Evolutionary conservation across 306 rosid genomes (phyloP).

Genomic region (Gillenia trifoliata): DNA sequence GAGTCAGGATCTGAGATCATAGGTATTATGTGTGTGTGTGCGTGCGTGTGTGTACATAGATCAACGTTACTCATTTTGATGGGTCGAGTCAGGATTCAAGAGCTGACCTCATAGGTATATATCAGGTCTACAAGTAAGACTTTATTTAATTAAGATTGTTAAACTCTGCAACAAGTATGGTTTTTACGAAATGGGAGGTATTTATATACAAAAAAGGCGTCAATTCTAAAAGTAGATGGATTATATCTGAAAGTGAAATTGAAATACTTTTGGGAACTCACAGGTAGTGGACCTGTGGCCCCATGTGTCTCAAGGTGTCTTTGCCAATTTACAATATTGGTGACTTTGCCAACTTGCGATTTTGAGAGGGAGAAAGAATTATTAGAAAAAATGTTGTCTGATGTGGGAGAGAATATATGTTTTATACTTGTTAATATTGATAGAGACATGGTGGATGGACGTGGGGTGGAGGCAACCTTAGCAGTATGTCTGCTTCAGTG

Average conservation of each 20-base stretch:
- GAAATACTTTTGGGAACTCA: background rate
- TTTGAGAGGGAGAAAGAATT: background rate
- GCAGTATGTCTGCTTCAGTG: slow-evolving; percentile 98
- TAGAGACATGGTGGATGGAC: slow-evolving; percentile 97
- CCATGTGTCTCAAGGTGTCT: background rate
- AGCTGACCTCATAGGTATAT: no score
- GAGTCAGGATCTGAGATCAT: background rate
- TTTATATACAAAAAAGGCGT: background rate
- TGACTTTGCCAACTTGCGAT: no score
- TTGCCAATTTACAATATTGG: no score
- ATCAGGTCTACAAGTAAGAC: background rate
- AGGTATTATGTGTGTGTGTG: no score
- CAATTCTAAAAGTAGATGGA: background rate
- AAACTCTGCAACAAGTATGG: background rate
- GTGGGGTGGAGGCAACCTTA: slow-evolving; percentile 99
- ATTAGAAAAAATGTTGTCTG: background rate
- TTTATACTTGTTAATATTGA: slow-evolving; percentile 8
- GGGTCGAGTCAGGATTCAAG: background rate
- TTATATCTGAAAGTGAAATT: background rate
- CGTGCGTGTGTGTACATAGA: no score
- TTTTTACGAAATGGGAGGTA: background rate
- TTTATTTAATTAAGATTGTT: background rate
- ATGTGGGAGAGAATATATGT: background rate
- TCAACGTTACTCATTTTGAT: background rate
- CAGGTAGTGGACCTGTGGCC: background rate